Evolutionary conservation across 2,329 filamentous ascomycete genomes (phyloP).

Genomic region (Passalora sequoiae): DNA sequence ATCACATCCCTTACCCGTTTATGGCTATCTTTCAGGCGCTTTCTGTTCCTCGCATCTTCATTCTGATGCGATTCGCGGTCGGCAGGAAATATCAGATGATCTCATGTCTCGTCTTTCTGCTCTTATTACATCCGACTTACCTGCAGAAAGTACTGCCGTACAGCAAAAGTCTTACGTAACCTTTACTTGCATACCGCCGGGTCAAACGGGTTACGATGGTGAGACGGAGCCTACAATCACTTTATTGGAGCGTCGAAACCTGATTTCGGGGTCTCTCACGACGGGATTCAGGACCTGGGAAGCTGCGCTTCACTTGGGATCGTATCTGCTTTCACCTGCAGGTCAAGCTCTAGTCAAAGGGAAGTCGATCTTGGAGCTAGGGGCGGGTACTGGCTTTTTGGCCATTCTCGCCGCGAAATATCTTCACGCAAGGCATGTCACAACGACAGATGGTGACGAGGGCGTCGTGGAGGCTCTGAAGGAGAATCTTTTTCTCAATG

Average conservation of each 20-base stretch:
- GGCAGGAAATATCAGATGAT: conserved; percentile 75
- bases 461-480: conserved; percentile 63
- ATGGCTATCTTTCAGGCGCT: conserved; percentile 7
- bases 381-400: conserved; percentile 70
- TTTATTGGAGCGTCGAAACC: conserved; percentile 62
- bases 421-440: conserved; percentile 54
- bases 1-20: neutral
- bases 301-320: conserved; percentile 67
- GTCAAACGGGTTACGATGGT: conserved; percentile 9
- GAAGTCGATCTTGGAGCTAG: conserved; percentile 64
- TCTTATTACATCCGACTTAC: conserved; percentile 59
- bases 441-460: conserved; percentile 70
- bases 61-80: conserved; percentile 21
- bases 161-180: conserved; percentile 73
- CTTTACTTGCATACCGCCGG: conserved; percentile 48
- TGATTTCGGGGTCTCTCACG: conserved; percentile 66
- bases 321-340: conserved; percentile 54
- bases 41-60: conserved; percentile 12
- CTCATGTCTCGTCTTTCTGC: conserved; percentile 65
- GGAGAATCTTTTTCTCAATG: conserved; percentile 65
- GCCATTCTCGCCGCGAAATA: conserved; percentile 68
- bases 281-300: conserved; percentile 80
- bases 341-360: conserved; percentile 47
- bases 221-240: conserved; percentile 44
- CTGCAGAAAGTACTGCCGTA: conserved; percentile 59